Base-by-base conservation (phyloP, 371 early-diverging fungal genomes). In the Lichtheimia ornata region DNA sequence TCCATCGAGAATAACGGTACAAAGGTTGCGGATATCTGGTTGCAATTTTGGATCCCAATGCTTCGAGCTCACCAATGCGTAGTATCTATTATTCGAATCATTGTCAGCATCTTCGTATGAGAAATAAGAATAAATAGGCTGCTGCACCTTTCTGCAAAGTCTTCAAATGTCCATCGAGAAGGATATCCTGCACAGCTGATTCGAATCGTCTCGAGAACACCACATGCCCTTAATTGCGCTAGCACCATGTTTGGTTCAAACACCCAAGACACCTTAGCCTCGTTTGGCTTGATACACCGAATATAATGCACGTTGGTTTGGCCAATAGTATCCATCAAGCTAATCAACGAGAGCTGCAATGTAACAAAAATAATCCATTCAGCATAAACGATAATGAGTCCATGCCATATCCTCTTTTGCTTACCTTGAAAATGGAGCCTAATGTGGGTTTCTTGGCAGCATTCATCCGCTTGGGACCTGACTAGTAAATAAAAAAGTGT, bases 181-280 rank as follows among this genome's bases (percentile, higher is more conserved):
- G 99, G 99, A 76, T 98, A 99, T 27, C 99, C 99, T 15, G 96
- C 96, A 71, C 98, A 94, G 73, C 94, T 93, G 74, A 99, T 99
- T 47, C 97, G 90, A 69, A 99, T 99, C 1, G 99, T 99, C 78
- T 99, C 99, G 22, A 99, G 72, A 15, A 99, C 99, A 87, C 99
- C 99, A 82, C 99, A 99, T 41, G 99, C 99, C 57, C 96, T 89
- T 52, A 99, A 73, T 79, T 99, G 99, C 25, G 92, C 77, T 4
- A 99, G 80, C 15, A 99, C 97, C 88, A 95, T 91, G 47, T 86
- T 87, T 25, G 95, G 88, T 56, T 99, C 97, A 67, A 99, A 95
- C 18, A 65, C 80, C 88, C 93, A 93, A 17, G 97, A 86, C 4
- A 81, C 83, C 74, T 98, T 98, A 56, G 87, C 90, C 71, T 91